Evolutionary conservation across 441 rosid species (phyloP), one percentile per base, ranked within the genome.

Genomic region (Kokia cookei): DNA sequence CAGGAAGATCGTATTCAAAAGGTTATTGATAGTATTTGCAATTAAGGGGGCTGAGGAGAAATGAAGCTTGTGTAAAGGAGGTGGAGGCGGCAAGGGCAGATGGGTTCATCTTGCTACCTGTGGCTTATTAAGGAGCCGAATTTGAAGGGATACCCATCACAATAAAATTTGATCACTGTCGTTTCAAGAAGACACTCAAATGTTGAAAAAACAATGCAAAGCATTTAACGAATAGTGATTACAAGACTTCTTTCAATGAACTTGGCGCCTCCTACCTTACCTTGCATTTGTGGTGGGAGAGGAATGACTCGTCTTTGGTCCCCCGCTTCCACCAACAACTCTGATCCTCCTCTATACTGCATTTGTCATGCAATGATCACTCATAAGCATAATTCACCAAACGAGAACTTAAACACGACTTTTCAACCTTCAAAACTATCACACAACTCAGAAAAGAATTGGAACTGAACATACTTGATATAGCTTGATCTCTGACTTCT

Each of bases 311-410:
- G 86, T 77, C 99, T 85, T 79, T 91, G 96, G 79, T 95, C 98
- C 70, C 97, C 99, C 0, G 97, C 97, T 82, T 93, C 99, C 50
- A 93, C 90, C 84, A 95, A 72, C 79, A 95, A 82, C 82, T 95
- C 99, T 1, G 92, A 86, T 69, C 99, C 93, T 80, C 97, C 98
- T 60, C 98, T 81, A 60, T 86, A 93, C 99, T 93, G 98, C 90
- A 67, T 3, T 67, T 43, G 59, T 57, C 65, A 75, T 40, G 48
- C 12, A 57, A 55, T 11, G 4, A 57, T 57, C 24, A 45, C n/a
- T 19, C 50, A 24, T 32, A 53, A 35, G 63, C 76, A 29, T 43
- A 40, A 43, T 26, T 58, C 24, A 43, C 12, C n/a, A 3, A 3
- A 13, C 2, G 37, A n/a, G 27, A 11, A 43, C 14, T 17, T 13